Evolutionary conservation across 331 rosid genomes (phyloP), one percentile per base, ranked within the genome.

Genomic region (Spiraea crenata): DNA sequence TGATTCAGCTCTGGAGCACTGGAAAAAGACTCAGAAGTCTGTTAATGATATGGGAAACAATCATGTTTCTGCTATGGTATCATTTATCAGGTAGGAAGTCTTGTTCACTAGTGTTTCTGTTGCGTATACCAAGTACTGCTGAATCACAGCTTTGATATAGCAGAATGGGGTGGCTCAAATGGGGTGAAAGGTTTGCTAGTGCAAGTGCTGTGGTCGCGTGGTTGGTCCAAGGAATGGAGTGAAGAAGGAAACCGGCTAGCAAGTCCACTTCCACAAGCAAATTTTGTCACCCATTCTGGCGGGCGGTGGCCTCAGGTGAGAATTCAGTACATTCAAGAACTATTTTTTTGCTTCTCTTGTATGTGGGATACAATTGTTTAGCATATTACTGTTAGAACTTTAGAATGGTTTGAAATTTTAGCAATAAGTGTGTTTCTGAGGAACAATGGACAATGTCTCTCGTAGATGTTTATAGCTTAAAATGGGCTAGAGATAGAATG

Each of bases 241-340:
- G 79, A 57, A 2, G 93, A 83, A 72, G 99, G 99, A 45, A 49
- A 47, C 17, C 88, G 91, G 11, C 83, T 93, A 47, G 90, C 95
- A 0, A 52, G 35, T 7, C 82, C 84, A 5, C 92, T 93, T 74
- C 92, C 95, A 0, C 90, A 20, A 63, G 96, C 96, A 1, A 77
- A 40, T 37, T 87, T 91, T 79, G 77, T 73, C 62, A 71, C 82
- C 4, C 97, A 93, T 81, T 81, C 96, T n/a, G 95, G 97, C 7
- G 93, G 96, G 39, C 84, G 95, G 40, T 91, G 99, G 97, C 85
- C 95, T 77, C 99, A 93, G 96, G 98, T 89, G 65, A 84, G 81
- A 58, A 66, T 67, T 74, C 63, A 13, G 42, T 72, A 35, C 20
- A 31, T 46, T n/a, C 17, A 40, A 34, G 3, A 47, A 11, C 60